phyloP scores from a whole-genome alignment of 2,329 filamentous ascomycete species.

The Erysiphe neolycopersici region DNA sequence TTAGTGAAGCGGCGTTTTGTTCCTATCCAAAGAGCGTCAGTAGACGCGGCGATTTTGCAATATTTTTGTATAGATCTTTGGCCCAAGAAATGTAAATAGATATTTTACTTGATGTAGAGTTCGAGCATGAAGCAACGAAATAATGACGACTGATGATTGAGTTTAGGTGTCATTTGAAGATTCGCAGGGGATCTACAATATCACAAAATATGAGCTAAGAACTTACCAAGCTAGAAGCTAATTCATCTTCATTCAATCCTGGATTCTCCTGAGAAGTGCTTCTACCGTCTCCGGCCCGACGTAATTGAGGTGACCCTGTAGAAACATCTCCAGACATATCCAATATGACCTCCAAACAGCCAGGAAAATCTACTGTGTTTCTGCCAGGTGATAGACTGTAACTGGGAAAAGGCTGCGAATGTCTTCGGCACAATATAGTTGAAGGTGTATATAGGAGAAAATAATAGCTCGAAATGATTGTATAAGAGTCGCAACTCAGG shows the following conservation, averaged over 20 bases:
- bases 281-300: constrained; percentile 14
- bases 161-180: not conserved
- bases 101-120: not conserved
- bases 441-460: constrained; percentile 8
- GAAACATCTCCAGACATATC: constrained; percentile 17
- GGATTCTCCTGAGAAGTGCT: constrained; percentile 15
- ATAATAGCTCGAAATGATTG: constrained; percentile 8
- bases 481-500: constrained; percentile 12
- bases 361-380: not conserved
- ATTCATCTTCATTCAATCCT: constrained; percentile 6
- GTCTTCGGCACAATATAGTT: constrained; percentile 10
- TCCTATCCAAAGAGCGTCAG: constrained; percentile 6
- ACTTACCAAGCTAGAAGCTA: constrained; percentile 1
- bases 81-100: not conserved
- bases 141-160: not conserved
- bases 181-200: not conserved
- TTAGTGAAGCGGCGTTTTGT: constrained; percentile 7
- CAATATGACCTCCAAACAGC: constrained; percentile 3
- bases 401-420: constrained; percentile 3
- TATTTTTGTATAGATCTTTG: not conserved
- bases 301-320: constrained; percentile 18
- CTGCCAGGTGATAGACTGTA: constrained; percentile 8
- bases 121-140: not conserved
- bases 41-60: not conserved
- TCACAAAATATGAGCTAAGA: not conserved